Conservation (phyloP, 805 yeast species). For the Kodamaea jinghongensis region DNA sequence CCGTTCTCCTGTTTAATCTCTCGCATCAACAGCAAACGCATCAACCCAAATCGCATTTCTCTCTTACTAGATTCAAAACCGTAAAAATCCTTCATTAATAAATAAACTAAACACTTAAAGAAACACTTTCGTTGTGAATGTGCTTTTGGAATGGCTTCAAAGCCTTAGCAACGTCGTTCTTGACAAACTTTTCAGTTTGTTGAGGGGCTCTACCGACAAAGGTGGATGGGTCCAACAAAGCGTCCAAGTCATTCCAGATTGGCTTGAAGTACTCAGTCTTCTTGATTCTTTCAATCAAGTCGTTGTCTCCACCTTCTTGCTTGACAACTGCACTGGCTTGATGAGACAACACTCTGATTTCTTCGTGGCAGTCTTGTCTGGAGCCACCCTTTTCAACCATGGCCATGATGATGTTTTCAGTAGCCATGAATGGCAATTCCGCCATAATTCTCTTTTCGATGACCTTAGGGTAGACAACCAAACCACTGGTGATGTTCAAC, state of each 20-base stretch:
- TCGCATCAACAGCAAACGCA: too few relatives aligned
- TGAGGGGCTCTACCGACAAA: slow-evolving; percentile 98
- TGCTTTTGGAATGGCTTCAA: slow-evolving; percentile 60
- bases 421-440: slow-evolving; percentile 99
- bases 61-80: too few relatives aligned
- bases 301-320: slow-evolving; percentile 98
- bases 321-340: slow-evolving; percentile 97
- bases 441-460: slow-evolving; percentile 93
- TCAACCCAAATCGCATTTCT: too few relatives aligned
- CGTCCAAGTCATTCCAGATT: slow-evolving; percentile 78
- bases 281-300: slow-evolving; percentile 83
- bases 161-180: slow-evolving; percentile 80
- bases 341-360: slow-evolving; percentile 93
- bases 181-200: slow-evolving; percentile 92
- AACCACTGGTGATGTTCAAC: slow-evolving; percentile 88
- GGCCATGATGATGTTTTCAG: slow-evolving; percentile 98
- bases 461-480: slow-evolving; percentile 98
- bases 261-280: slow-evolving; percentile 82
- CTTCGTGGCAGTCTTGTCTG: slow-evolving; percentile 98
- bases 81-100: too few relatives aligned
- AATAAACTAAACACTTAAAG: slow-evolving; percentile 65
- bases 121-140: slow-evolving; percentile 66
- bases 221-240: slow-evolving; percentile 83
- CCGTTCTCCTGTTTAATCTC: too few relatives aligned
- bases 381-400: slow-evolving; percentile 98